Percentiles rank a stretch among this genome's conserved stretches.
phyloP scores from a whole-genome alignment of 129 eudicot genomes.

The Artemisia argyi region DNA sequence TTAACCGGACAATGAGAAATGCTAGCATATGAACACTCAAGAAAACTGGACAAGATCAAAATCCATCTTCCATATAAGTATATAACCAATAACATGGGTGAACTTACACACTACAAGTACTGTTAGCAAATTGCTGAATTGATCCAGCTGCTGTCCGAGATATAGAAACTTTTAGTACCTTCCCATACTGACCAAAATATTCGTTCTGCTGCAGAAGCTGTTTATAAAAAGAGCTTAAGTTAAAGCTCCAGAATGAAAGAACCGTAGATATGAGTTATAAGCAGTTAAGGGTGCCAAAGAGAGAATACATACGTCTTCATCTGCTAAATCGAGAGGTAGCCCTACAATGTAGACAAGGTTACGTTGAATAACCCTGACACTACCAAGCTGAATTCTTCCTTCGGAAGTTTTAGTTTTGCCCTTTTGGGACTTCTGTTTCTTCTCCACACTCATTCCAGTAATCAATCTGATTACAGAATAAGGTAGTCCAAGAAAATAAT shows the following conservation, averaged over 20 bases:
- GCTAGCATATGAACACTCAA: neutral
- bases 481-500: neutral
- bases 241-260: conserved; percentile 5
- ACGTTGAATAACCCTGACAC: conserved; percentile 61
- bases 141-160: conserved; percentile 62
- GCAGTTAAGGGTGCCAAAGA: neutral
- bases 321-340: conserved; percentile 58
- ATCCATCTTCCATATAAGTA: too few species aligned
- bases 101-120: conserved; percentile 70
- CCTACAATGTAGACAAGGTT: conserved; percentile 61
- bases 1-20: conserved; percentile 1
- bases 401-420: conserved; percentile 50
- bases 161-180: conserved; percentile 59
- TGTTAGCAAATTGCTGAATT: conserved; percentile 52
- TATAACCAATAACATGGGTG: neutral
- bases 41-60: too few species aligned
- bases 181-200: conserved; percentile 63
- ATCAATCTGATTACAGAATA: conserved; percentile 32
- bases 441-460: conserved; percentile 42
- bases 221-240: conserved; percentile 4
- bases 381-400: conserved; percentile 51
- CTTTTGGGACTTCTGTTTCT: conserved; percentile 51
- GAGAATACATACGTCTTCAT: conserved; percentile 51
- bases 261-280: neutral
- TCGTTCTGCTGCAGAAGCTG: conserved; percentile 57